Percentiles rank a stretch among this genome's conserved stretches.
Conservation (phyloP, 495 filamentous ascomycete genomes). For the Penicillium tannophilum region DNA sequence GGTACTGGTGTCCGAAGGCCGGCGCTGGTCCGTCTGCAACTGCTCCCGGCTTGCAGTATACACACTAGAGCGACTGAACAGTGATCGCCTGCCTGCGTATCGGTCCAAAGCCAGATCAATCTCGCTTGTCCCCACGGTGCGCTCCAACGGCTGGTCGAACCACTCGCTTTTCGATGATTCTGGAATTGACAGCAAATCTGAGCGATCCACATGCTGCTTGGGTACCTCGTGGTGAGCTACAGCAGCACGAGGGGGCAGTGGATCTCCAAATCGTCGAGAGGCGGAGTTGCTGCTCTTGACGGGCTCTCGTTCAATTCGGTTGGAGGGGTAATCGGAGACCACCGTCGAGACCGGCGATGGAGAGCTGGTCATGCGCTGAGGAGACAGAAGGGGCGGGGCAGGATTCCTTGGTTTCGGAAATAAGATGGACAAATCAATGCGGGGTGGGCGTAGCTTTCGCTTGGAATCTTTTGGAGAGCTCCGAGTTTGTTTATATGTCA, state of each 20-base stretch:
- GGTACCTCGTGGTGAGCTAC: slow-evolving; percentile 12
- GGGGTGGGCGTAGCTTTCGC: slow-evolving; percentile 43
- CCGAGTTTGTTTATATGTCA: slow-evolving; percentile 27
- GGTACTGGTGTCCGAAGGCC: slow-evolving; percentile 20
- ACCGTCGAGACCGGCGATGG: slow-evolving; percentile 45
- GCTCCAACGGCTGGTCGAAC: slow-evolving; percentile 34
- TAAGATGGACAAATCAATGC: slow-evolving; percentile 48
- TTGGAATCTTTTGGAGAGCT: slow-evolving; percentile 39
- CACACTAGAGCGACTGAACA: slow-evolving; percentile 29
- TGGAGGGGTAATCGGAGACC: slow-evolving; percentile 30
- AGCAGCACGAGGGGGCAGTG: slow-evolving; percentile 24
- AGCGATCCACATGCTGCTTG: slow-evolving; percentile 20
- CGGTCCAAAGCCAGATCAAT: slow-evolving; percentile 42
- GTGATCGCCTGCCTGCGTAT: slow-evolving; percentile 31
- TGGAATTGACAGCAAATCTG: slow-evolving; percentile 25
- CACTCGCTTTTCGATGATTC: slow-evolving; percentile 30
- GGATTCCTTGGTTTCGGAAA: slow-evolving; percentile 47
- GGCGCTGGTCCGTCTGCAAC: slow-evolving; percentile 22
- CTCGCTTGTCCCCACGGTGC: slow-evolving; percentile 39
- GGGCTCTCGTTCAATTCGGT: slow-evolving; percentile 13
- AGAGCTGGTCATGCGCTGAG: slow-evolving; percentile 48
- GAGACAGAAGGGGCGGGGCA: slow-evolving; percentile 41
- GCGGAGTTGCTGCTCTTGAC: not conserved
- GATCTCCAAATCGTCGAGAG: slow-evolving; percentile 28
- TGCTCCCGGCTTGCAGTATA: slow-evolving; percentile 32